Percentiles rank a stretch among this genome's conserved stretches.
Conservation (phyloP, 768 basidiomycete genomes). For the Kwoniella dendrophila region DNA sequence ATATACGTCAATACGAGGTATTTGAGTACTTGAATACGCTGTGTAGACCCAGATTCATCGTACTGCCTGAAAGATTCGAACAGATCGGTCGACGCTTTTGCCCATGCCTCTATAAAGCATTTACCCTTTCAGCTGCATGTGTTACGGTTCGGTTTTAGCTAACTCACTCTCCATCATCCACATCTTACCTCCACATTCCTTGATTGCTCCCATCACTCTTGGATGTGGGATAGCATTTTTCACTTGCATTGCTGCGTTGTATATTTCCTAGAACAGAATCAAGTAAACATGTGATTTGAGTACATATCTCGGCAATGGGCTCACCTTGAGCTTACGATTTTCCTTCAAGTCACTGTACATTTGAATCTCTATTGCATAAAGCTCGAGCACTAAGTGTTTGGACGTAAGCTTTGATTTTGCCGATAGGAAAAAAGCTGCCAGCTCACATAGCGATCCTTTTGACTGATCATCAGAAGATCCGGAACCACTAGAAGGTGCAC, state of each 20-base stretch:
- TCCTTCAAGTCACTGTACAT: conserved; percentile 98
- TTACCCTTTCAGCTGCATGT: neutral
- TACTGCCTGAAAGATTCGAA: conserved; percentile 99
- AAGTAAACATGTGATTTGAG: conserved; percentile 4
- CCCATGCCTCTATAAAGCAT: conserved; percentile 78
- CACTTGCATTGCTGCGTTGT: conserved; percentile 89
- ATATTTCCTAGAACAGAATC: conserved; percentile 89
- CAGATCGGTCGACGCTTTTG: conserved; percentile 93
- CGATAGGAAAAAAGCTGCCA: neutral
- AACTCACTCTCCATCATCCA: conserved; percentile 97
- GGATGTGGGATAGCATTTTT: conserved; percentile 97
- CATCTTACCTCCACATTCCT: conserved; percentile 99
- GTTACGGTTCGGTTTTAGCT: neutral
- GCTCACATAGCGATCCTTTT: conserved; percentile 74
- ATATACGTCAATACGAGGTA: conserved; percentile 97
- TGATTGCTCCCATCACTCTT: conserved; percentile 97
- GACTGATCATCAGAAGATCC: conserved; percentile 66
- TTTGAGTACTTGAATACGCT: conserved; percentile 96
- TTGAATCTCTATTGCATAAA: conserved; percentile 97
- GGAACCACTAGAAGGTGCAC: conserved; percentile 42
- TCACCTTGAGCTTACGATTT: conserved; percentile 90
- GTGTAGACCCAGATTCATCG: conserved; percentile 94
- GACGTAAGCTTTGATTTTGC: conserved; percentile 8
- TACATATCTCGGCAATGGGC: neutral
- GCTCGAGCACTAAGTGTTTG: conserved; percentile 68